Conservation (phyloP, 441 rosid genomes). For the Erodium chrysanthum region DNA sequence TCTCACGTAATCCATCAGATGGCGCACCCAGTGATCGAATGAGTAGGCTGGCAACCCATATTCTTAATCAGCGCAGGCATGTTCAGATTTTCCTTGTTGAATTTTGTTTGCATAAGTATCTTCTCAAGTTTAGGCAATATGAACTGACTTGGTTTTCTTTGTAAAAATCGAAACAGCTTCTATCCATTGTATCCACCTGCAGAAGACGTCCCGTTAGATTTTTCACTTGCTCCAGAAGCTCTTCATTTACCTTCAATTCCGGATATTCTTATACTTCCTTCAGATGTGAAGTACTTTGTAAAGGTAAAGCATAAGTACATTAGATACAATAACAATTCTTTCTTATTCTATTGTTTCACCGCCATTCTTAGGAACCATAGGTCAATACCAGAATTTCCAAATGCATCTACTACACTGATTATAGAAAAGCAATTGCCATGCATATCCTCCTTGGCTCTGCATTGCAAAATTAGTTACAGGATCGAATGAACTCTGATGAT, state of each 20-base stretch:
- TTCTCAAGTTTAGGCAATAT: background rate
- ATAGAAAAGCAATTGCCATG: background rate
- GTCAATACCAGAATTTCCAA: background rate
- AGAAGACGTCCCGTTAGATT: constrained; percentile 71
- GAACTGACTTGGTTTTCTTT: background rate
- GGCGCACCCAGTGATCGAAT: constrained; percentile 65
- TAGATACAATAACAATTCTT: background rate
- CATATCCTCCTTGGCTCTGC: background rate
- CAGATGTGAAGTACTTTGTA: constrained; percentile 73
- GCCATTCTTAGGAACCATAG: constrained; percentile 1
- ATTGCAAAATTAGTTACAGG: background rate
- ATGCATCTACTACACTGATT: background rate
- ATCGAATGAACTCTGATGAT: background rate
- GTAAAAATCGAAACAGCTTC: constrained; percentile 44
- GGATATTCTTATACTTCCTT: constrained; percentile 73
- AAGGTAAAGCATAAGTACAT: constrained; percentile 38
- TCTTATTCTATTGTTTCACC: constrained; percentile 4
- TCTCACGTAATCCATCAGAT: constrained; percentile 51
- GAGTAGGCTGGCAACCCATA: constrained; percentile 71
- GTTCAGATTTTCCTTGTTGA: constrained; percentile 7
- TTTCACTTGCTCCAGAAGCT: constrained; percentile 66
- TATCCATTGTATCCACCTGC: constrained; percentile 87
- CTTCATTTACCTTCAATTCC: constrained; percentile 49
- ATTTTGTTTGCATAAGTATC: constrained; percentile 2
- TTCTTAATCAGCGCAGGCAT: constrained; percentile 69